Base-by-base conservation (phyloP, 2,329 filamentous ascomycete genomes). In the Fusarium sp. region DNA sequence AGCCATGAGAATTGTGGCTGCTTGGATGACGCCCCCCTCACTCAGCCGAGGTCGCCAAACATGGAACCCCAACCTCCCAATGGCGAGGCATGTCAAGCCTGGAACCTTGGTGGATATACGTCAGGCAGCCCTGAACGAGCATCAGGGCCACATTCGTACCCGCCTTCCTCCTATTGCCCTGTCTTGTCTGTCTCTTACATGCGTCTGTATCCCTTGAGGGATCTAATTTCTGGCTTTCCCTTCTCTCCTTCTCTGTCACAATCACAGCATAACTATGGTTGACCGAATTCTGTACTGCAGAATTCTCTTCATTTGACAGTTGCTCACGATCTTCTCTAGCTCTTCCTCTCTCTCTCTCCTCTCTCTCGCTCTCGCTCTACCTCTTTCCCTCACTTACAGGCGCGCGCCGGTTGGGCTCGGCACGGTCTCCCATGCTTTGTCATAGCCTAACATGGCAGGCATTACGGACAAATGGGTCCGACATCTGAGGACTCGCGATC, bases 381-480 rank as follows among this genome's bases (percentile, higher is more conserved):
- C 38, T 47, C 47, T 47, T 18, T 60, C 30, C 28, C 28, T 56
- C 35, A 22, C 39, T 44, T 22, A n/a, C 42, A 55, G 45, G 35
- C 38, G 6, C 48, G 26, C 30, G 69, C 68, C 51, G 47, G 47
- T 41, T 44, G 17, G 57, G 32, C 48, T 53, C 48, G 63, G 63
- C 22, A 45, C 54, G 35, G 36, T n/a, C 55, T 57, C 63, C 30
- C 48, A 74, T 67, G 70, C 48, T 54, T 57, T 58, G 55, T 57
- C 41, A 45, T 30, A 65, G 66, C 41, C 15, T 56, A 63, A 24
- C 20, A 75, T 75, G 73, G 73, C 64, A 22, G 63, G 68, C 32
- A 50, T 75, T n/a, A 30, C 55, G 13, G 59, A 69, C 28, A 70
- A 56, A 65, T 76, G 74, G 74, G 69, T 76, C 24, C 66, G 13